These are phyloP conservation scores for Fraxinus nigra DNA, from an alignment of 305 asterid species.

Conservation along the genomic window DNA sequence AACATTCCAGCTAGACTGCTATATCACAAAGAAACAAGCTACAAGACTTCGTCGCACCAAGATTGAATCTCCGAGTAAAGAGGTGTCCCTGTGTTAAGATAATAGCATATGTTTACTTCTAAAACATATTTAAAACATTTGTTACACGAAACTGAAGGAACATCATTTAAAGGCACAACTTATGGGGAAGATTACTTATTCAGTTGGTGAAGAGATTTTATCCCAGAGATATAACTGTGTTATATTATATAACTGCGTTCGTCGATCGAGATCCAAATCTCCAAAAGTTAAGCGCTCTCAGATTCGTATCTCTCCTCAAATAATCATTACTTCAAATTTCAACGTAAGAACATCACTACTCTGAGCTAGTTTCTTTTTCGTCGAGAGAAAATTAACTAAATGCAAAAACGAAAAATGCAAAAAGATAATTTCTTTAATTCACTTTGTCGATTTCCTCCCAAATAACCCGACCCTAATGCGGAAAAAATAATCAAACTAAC, in stretches of 20 bases:
- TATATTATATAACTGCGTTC: neutral
- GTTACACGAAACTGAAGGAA: neutral
- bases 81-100: neutral
- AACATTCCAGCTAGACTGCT: neutral
- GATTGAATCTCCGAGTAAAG: neutral
- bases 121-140: neutral
- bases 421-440: neutral
- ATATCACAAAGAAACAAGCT: neutral
- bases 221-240: neutral
- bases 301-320: neutral
- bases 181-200: neutral
- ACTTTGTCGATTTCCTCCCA: neutral
- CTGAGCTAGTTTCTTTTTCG: neutral
- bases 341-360: neutral
- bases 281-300: neutral
- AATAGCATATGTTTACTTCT: neutral
- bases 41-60: neutral
- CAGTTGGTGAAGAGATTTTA: neutral
- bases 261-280: neutral
- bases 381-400: neutral
- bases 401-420: neutral
- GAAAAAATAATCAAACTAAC: neutral
- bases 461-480: constrained; percentile 1
- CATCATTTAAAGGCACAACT: neutral
- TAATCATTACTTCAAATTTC: neutral